Conservation (phyloP, 441 rosid species). For the Croton laevigatus region DNA sequence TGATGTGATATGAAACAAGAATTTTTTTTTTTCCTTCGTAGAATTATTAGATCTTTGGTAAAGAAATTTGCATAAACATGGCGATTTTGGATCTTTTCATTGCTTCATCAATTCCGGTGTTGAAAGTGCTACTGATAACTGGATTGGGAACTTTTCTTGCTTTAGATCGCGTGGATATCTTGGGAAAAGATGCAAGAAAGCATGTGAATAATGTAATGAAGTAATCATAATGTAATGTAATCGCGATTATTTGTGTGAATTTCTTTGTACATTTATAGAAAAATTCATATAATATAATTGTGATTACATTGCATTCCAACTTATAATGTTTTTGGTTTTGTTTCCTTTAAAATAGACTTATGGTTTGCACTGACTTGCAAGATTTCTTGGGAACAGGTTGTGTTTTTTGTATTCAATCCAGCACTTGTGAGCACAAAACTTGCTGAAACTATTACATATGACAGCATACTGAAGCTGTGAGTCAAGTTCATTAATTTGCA, state of each 20-base stretch:
- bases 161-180: slow-evolving; percentile 31
- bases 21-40: background rate
- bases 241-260: too few relatives aligned
- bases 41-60: background rate
- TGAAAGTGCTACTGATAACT: slow-evolving; percentile 41
- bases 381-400: slow-evolving; percentile 31
- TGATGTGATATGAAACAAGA: too few relatives aligned
- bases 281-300: too few relatives aligned
- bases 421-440: slow-evolving; percentile 47
- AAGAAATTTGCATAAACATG: slow-evolving; percentile 21
- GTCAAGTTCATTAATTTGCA: slow-evolving; percentile 12
- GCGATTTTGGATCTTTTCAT: slow-evolving; percentile 37
- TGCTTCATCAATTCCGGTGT: slow-evolving; percentile 38
- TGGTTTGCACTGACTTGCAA: background rate
- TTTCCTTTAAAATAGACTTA: too few relatives aligned
- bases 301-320: too few relatives aligned
- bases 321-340: too few relatives aligned
- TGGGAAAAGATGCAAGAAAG: slow-evolving; percentile 43
- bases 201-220: slow-evolving; percentile 43
- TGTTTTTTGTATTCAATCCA: slow-evolving; percentile 57
- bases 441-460: slow-evolving; percentile 42
- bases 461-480: slow-evolving; percentile 46
- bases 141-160: slow-evolving; percentile 46
- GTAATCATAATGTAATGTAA: too few relatives aligned
- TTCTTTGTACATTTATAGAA: too few relatives aligned